Evolutionary conservation across 176 grass and related monocot genomes (phyloP).

Genomic region (Alopecurus myosuroides): DNA sequence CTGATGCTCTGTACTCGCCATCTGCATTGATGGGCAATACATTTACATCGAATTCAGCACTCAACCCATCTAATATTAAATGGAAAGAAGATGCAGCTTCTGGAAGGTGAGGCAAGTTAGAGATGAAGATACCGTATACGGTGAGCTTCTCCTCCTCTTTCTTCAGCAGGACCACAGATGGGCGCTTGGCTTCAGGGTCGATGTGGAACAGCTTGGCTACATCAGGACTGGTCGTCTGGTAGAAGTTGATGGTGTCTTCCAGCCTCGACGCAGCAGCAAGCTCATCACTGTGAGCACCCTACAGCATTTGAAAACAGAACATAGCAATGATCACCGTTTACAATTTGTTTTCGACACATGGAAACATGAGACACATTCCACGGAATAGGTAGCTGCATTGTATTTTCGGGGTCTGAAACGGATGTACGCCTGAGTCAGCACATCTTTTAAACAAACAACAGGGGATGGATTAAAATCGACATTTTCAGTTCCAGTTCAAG

Average conservation of each 20-base stretch:
- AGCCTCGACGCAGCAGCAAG: conserved; percentile 85
- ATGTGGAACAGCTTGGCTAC: conserved; percentile 90
- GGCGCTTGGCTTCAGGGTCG: conserved; percentile 52
- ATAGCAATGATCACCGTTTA: no score
- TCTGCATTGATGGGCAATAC: conserved; percentile 56
- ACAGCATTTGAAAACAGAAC: conserved; percentile 2
- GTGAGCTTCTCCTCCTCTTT: conserved; percentile 88
- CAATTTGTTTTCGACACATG: no score
- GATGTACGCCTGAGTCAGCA: no score
- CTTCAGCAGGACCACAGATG: conserved; percentile 73
- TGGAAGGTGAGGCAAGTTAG: conserved; percentile 6
- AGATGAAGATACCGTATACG: conserved; percentile 58
- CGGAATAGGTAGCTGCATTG: no score
- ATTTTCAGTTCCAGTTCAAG: no score
- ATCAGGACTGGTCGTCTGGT: conserved; percentile 67
- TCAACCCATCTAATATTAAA: background rate
- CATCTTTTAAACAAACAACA: no score
- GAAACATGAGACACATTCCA: no score
- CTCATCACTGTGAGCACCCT: conserved; percentile 71
- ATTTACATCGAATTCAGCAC: background rate
- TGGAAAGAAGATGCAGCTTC: background rate
- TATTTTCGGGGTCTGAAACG: no score
- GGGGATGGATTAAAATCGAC: no score
- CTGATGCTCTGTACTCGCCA: conserved; percentile 68
- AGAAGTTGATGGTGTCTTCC: conserved; percentile 80